Percentiles rank a stretch among this genome's conserved stretches.
Conservation (phyloP, 1,284 basidiomycete species). For the Agroathelia rolfsii region DNA sequence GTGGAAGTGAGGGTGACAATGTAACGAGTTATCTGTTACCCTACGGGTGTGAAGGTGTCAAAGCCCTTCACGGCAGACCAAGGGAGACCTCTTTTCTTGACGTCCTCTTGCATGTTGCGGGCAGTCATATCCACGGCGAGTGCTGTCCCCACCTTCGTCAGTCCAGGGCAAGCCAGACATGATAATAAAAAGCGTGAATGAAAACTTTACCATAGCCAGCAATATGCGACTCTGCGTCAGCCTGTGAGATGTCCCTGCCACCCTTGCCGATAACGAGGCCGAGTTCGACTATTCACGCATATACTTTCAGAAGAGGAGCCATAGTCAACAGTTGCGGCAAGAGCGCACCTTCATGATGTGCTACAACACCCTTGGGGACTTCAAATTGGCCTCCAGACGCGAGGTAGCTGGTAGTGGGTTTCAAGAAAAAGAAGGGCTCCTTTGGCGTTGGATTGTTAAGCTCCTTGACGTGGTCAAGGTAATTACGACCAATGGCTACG, state of each 20-base stretch:
- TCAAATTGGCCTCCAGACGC: conserved; percentile 72
- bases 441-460: conserved; percentile 84
- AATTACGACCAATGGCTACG: conserved; percentile 84
- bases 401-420: conserved; percentile 89
- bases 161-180: conserved; percentile 9
- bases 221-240: conserved; percentile 68
- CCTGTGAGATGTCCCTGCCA: conserved; percentile 72
- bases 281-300: conserved; percentile 68
- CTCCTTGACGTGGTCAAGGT: conserved; percentile 84
- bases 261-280: conserved; percentile 89
- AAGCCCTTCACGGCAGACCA: conserved; percentile 93
- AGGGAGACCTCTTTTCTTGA: conserved; percentile 87
- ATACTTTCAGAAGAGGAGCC: conserved; percentile 1
- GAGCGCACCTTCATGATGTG: conserved; percentile 81
- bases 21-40: conserved; percentile 35
- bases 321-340: background rate
- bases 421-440: conserved; percentile 98
- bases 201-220: conserved; percentile 76
- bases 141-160: too few species aligned
- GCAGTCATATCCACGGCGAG: conserved; percentile 94
- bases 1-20: background rate
- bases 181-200: conserved; percentile 1
- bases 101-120: conserved; percentile 88
- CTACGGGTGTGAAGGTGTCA: conserved; percentile 81
- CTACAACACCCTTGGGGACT: conserved; percentile 76